Conservation (phyloP, 169 alveolate genomes). For the Cryptosporidium ubiquitum region DNA sequence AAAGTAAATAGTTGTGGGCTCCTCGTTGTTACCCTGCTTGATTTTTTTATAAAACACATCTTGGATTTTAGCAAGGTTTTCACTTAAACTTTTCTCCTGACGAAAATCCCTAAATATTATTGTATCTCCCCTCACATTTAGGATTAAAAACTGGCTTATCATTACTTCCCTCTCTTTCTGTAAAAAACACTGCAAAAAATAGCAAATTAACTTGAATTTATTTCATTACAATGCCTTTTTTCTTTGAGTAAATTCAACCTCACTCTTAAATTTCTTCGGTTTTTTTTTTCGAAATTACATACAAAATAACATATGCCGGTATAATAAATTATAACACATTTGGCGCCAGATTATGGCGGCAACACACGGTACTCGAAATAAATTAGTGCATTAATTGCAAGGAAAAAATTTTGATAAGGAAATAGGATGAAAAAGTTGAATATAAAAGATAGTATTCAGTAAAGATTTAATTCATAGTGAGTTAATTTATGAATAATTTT, state of each 20-base stretch:
- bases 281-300: background rate
- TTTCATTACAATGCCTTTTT: background rate
- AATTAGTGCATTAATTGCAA: background rate
- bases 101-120: conserved; percentile 92
- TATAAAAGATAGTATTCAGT: background rate
- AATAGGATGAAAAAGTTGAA: background rate
- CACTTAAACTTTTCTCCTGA: conserved; percentile 87
- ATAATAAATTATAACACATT: background rate
- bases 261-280: background rate
- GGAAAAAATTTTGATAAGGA: background rate
- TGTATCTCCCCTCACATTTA: conserved; percentile 95
- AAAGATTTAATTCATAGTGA: background rate
- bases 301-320: background rate
- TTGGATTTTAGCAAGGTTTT: conserved; percentile 76
- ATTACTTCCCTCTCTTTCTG: conserved; percentile 70
- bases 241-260: background rate
- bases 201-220: background rate
- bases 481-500: background rate
- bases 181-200: no score
- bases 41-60: conserved; percentile 93
- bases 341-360: background rate
- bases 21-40: conserved; percentile 86
- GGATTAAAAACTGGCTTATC: conserved; percentile 90
- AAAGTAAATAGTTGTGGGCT: conserved; percentile 83
- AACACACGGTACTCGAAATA: background rate